Evolutionary conservation across 2,329 filamentous ascomycete genomes (phyloP), one percentile per base, ranked within the genome.

Genomic region (Endoconidiophora polonica): DNA sequence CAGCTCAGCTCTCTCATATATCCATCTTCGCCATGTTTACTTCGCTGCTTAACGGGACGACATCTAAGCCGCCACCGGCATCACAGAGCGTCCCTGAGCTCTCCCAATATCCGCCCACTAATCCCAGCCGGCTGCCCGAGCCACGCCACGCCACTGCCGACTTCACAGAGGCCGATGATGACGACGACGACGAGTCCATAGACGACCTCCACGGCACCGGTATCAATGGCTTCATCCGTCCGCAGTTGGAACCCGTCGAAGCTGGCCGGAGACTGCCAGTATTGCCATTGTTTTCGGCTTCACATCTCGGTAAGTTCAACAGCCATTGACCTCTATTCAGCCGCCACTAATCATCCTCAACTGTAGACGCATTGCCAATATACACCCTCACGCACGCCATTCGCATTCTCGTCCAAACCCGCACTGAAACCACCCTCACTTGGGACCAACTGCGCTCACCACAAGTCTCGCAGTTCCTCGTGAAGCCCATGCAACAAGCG

Each of bases 381-480:
- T 95, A 95, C 69, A 83, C 80, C 63, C 79, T 93, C 57, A 94
- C 88, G 24, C 90, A 95, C 65, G 79, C 85, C 29, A 88, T 95
- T 55, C 83, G 90, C 56, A 79, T 87, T 48, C 74, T 95, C 51
- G 80, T 96, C 54, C 76, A 85, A 56, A 74, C 85, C 53, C 79
- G 84, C 60, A 94, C 86, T 64, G 90, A 96, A 67, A 95, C 88
- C 1, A 90, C 86, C 0, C 68, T 96, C 46, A 82, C 86, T 14
- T 96, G 88, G 88, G 90, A 96, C 56, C 90, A 96, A 63, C 71
- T 96, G 55, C 79, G 88, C 55, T 94, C 87, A n/a, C 90, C 90
- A 2, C 90, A 96, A 62, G 82, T 96, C 51, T 94, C 87, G 14
- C 88, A 94, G 61, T 96, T 96, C 62, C 74, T 96, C 36, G 76